phyloP scores from a whole-genome alignment of 129 eudicot species.

The Saposhnikovia divaricata region DNA sequence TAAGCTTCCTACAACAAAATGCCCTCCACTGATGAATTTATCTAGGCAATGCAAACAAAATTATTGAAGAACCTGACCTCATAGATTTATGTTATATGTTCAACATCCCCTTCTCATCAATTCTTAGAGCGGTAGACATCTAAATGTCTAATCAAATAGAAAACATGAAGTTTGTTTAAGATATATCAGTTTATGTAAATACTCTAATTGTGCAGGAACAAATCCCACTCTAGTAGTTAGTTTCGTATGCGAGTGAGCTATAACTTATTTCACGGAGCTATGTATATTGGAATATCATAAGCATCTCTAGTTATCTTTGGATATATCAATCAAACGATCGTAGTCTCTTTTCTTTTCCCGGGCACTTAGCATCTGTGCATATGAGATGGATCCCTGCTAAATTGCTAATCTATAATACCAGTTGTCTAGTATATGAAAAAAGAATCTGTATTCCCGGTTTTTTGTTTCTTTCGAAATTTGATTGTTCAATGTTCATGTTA shows the following conservation, averaged over 20 bases:
- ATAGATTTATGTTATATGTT: background rate
- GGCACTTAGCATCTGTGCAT: background rate
- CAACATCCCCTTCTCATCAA: background rate
- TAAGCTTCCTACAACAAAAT: background rate
- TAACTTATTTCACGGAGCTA: background rate
- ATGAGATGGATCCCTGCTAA: background rate
- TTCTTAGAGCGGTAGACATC: background rate
- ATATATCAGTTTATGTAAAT: background rate
- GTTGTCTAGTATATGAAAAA: too few relatives aligned
- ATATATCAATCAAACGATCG: background rate
- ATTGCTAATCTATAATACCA: background rate
- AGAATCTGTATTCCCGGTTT: background rate
- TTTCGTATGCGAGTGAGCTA: background rate
- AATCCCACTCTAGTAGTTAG: background rate
- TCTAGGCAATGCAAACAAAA: background rate
- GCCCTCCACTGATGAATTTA: background rate
- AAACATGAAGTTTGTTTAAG: background rate
- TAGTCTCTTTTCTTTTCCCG: background rate
- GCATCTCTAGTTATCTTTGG: background rate
- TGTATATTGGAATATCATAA: background rate
- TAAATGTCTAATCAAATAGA: background rate
- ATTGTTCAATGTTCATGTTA: background rate
- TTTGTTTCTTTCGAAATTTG: background rate
- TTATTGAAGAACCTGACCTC: background rate
- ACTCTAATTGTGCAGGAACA: background rate